Base-by-base conservation (phyloP, 2,329 filamentous ascomycete species). In the Chaetomiaceae sp. region DNA sequence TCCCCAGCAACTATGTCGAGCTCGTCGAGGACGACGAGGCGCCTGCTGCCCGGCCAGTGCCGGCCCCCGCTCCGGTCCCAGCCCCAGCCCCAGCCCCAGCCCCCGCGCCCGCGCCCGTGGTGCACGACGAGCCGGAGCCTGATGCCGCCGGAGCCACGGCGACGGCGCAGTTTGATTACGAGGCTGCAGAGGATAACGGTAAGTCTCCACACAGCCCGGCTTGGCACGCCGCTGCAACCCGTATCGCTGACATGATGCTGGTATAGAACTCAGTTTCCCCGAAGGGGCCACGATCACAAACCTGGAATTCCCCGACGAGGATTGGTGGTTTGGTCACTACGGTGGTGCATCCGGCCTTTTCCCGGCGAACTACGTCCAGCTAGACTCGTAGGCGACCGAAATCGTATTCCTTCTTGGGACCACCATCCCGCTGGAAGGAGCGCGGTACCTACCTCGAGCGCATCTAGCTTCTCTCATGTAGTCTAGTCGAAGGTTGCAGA, bases 1-100 rank as follows among this genome's bases (percentile, higher is more conserved):
- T 98, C 75, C 93, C 93, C 5, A 93, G 88, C 70, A 97, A 96
- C 73, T 98, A 98, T 56, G 91, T 98, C 43, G 89, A 95, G 65
- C 66, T 95, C 18, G 74, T 93, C 29, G 83, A 85, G 30, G 83
- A 78, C 19, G 76, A 78, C 19, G 71, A 66, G 20, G 68, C 10
- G 11, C 43, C 40, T 8, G 48, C 26, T 33, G 49, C 42, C n/a
- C 45, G 38, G 38, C 37, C 45, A 40, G 49, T 58, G 30, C 56
- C 60, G 19, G 56, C 58, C 30, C 56, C 61, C 6, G 56, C 61
- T 18, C 62, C 56, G 4, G 59, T 62, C 37, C 56, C 60, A 8
- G 55, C 62, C 19, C 62, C 56, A 6, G 59, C 62, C 38, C 59
- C 60, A 10, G 59, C 62, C 38, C 59, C 60, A 10, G 58, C 62